A percentile compares a stretch with the other conserved stretches of the same genome.
Conservation (phyloP, 148 eudicot species). For the Rheum nobile region DNA sequence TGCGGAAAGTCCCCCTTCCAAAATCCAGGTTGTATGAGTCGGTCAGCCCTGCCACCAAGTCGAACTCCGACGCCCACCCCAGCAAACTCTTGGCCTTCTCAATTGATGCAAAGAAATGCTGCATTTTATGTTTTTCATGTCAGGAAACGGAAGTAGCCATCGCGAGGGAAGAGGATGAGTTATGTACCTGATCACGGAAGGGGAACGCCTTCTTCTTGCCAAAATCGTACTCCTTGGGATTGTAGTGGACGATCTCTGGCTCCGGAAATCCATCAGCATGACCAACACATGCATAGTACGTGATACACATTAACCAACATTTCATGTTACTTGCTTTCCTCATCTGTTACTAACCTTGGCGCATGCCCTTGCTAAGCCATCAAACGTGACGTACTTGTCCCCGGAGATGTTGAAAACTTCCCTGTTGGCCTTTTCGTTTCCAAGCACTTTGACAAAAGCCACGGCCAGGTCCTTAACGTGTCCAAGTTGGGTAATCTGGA, state of each 20-base stretch:
- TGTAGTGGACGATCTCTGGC: slow-evolving; percentile 86
- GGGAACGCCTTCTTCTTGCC: slow-evolving; percentile 97
- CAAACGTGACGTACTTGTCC: slow-evolving; percentile 84
- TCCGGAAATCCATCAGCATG: slow-evolving; percentile 98
- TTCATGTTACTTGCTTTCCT: too few species aligned
- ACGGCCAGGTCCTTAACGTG: slow-evolving; percentile 94
- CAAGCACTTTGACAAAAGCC: slow-evolving; percentile 71
- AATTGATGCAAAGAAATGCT: slow-evolving; percentile 95
- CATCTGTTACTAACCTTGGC: too few species aligned
- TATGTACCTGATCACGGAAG: slow-evolving; percentile 91
- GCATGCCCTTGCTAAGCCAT: slow-evolving; percentile 94
- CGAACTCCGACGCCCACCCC: slow-evolving; percentile 74
- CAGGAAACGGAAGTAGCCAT: too few species aligned
- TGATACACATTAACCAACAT: too few species aligned
- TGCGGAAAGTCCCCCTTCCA: slow-evolving; percentile 86
- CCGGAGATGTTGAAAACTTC: slow-evolving; percentile 89
- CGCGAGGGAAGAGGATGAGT: too few species aligned
- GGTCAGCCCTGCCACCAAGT: slow-evolving; percentile 69
- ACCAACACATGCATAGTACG: too few species aligned
- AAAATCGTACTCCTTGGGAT: slow-evolving; percentile 88
- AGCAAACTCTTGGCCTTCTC: slow-evolving; percentile 82
- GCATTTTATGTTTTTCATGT: slow-evolving; percentile 17
- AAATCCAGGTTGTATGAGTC: slow-evolving; percentile 92
- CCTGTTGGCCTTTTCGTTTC: slow-evolving; percentile 76
- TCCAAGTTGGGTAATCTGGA: slow-evolving; percentile 83